Base-by-base conservation (phyloP, 805 yeast species). In the Ogataea ganodermae region DNA sequence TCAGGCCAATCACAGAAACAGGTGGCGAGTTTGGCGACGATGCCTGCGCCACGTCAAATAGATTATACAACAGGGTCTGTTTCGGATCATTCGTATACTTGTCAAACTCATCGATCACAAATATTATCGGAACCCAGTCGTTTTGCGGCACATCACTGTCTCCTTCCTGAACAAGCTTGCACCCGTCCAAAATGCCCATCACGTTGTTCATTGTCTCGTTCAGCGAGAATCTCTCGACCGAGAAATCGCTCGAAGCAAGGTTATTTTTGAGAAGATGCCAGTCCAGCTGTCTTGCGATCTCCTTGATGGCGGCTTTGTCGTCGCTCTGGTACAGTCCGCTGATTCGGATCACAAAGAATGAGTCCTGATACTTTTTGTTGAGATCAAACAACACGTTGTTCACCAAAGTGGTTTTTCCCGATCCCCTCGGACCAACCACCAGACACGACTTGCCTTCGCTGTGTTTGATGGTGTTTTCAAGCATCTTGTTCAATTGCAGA, bases 91-190 rank as follows among this genome's bases (percentile, higher is more conserved):
- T 70, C 0, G 96, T 84, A 68, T 85, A 94, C 31, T 75, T 72
- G 45, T 94, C 97, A 48, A 92, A 79, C 58, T 91, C 96, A 48
- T 94, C 98, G 47, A 94, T 79, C 2, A 89, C 68, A 57, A 94
- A 84, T 0, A 94, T 69, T 3, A 94, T 77, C 0, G 96, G 80
- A 20, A 83, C 71, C 16, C 59, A 70, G 13, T 60, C 56, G 20
- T 55, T 49, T 8, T 53, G 60, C 35, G 46, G 53, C 17, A 49
- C 45, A 4, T 45, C 44, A 1, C 43, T 32, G 22, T 48, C 55
- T n/a, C 51, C 48, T 2, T 26, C 42, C n/a, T 38, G 33, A 12
- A 51, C 50, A 16, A 58, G 41, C 22, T 44, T 39, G 22, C 64
- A 62, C 14, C 69, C 70, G 51, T 80, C 85, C 44, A 85, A 62